Conservation (phyloP, 345 rosid genomes). For the Anacardium occidentale region DNA sequence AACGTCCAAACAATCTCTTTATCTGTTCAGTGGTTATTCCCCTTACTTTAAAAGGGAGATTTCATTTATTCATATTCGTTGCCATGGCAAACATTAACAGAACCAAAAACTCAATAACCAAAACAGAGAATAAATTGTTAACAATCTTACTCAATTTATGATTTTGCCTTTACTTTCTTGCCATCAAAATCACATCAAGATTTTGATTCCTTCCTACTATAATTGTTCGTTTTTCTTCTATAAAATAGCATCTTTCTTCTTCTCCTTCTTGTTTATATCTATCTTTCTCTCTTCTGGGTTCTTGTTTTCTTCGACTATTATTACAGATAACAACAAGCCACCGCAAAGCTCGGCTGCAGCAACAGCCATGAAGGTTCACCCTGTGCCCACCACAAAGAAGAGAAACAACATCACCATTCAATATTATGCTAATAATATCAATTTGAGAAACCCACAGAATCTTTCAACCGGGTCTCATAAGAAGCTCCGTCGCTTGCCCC, state of each 20-base stretch:
- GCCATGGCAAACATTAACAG: background rate
- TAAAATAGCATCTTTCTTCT: constrained; percentile 28
- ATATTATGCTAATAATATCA: constrained; percentile 30
- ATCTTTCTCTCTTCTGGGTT: constrained; percentile 5
- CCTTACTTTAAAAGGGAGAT: background rate
- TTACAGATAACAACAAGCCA: background rate
- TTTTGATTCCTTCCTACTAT: constrained; percentile 38
- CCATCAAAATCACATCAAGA: constrained; percentile 19
- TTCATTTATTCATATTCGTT: background rate
- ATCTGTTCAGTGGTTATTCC: background rate
- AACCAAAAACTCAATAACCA: background rate
- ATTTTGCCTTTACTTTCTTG: constrained; percentile 18
- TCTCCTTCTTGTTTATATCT: constrained; percentile 13
- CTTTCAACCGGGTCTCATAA: constrained; percentile 47
- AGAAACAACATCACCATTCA: constrained; percentile 65
- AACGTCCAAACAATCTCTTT: background rate
- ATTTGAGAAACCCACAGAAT: constrained; percentile 15
- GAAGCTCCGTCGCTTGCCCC: constrained; percentile 91
- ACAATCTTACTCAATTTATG: constrained; percentile 21
- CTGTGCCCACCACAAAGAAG: constrained; percentile 52
- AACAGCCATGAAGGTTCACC: constrained; percentile 79
- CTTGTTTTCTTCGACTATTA: background rate
- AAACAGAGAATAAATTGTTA: background rate
- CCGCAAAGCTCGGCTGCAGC: background rate
- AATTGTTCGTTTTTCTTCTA: constrained; percentile 16